These are phyloP conservation scores for Chaetoceros tenuissimus DNA, from an alignment of 108 stramenopile species.

Conservation along the genomic window DNA sequence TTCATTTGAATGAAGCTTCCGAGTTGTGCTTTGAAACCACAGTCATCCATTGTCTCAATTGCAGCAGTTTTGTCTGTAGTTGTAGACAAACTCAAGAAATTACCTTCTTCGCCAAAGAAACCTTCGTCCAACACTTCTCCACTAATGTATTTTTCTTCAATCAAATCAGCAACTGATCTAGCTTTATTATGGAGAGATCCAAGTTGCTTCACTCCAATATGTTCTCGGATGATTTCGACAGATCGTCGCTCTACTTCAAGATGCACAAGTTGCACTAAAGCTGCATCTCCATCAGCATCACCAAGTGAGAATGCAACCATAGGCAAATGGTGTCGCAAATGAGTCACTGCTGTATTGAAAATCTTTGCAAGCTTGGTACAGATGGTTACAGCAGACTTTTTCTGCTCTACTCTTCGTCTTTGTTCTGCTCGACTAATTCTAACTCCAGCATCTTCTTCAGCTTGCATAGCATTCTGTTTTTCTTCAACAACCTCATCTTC, in stretches of 20 bases:
- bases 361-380: constrained; percentile 51
- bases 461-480: constrained; percentile 11
- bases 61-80: constrained; percentile 16
- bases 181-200: constrained; percentile 35
- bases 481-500: constrained; percentile 5
- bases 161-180: constrained; percentile 38
- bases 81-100: neutral
- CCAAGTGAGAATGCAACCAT: constrained; percentile 76
- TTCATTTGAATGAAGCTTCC: constrained; percentile 80
- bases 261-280: constrained; percentile 73
- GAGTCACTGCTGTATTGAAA: constrained; percentile 72
- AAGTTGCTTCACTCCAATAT: constrained; percentile 37
- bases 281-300: constrained; percentile 74
- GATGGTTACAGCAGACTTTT: constrained; percentile 23
- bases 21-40: constrained; percentile 53
- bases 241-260: constrained; percentile 61
- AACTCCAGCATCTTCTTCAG: constrained; percentile 2
- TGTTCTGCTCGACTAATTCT: constrained; percentile 15
- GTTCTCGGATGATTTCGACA: constrained; percentile 41
- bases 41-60: constrained; percentile 40
- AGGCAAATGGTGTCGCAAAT: constrained; percentile 80
- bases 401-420: constrained; percentile 7
- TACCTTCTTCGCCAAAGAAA: constrained; percentile 11
- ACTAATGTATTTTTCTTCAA: constrained; percentile 52
- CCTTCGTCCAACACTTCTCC: constrained; percentile 7